Base-by-base conservation (phyloP, 306 rosid species). In the Amphicarpaea edgeworthii region DNA sequence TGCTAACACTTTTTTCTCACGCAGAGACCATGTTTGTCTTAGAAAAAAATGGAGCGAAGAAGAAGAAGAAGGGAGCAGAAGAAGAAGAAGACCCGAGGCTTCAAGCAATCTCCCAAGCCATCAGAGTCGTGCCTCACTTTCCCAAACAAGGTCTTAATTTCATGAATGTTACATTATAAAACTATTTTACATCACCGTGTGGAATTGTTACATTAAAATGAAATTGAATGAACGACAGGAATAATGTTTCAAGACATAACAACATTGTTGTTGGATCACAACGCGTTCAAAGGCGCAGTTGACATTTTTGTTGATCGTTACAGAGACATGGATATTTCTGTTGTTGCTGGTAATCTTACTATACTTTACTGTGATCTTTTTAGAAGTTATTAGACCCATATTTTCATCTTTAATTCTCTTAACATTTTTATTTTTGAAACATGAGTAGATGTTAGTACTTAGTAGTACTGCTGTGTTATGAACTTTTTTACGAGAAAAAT, bases 11-110 rank as follows among this genome's bases (percentile, higher is more conserved):
- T 72, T 37, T 40, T 54, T 40, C 67, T 55, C 28, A 20, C 20
- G 45, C 43, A 40, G 6, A 32, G 16, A 82, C 51, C 70, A 92
- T 92, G 97, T 90, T 90, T 81, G 93, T 90, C 4, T 85, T 88
- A 15, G 88, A 84, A 71, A 90, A 84, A 71, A 90, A 88, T 77
- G 96, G 93, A 37, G 87, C 86, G 0, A 88, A 82, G 70, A 88
- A 82, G 67, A 88, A 82, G 70, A 28, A 14, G 8, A n/a, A n/a
- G n/a, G 96, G 93, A 37, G 87, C 86, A 82, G 70, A 88, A 82
- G 67, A 88, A 82, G 70, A 28, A 14, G 55, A 66, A 64, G 70
- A 64, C 11, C 16, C 47, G 19, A 64, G 50, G 30, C 30, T 64
- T 17, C 50, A 38, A 40, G 50, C 70, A 8, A 40, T 64, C 32